These are phyloP conservation scores for Bremia lactucae DNA, from an alignment of 352 stramenopile genomes.

Conservation along the genomic window DNA sequence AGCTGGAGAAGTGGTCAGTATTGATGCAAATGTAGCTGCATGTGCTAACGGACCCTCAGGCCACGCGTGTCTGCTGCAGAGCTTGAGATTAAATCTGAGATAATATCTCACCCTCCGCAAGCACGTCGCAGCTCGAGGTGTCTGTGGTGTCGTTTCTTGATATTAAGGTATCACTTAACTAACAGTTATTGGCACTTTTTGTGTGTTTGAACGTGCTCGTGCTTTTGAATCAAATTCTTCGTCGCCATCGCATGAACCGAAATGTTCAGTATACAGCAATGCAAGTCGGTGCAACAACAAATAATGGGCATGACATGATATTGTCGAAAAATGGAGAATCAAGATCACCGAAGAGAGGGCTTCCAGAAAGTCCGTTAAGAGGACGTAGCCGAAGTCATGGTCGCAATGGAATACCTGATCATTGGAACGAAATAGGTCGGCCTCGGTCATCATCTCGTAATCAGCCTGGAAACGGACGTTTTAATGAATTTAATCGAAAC, in stretches of 20 bases:
- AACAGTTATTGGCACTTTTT: slow-evolving; percentile 26
- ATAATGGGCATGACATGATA: slow-evolving; percentile 25
- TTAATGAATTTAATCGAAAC: slow-evolving; percentile 12
- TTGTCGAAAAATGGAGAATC: slow-evolving; percentile 4
- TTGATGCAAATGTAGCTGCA: slow-evolving; percentile 18
- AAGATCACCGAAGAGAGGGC: slow-evolving; percentile 8
- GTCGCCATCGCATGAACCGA: slow-evolving; percentile 7
- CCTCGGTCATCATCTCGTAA: slow-evolving; percentile 10
- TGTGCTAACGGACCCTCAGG: slow-evolving; percentile 16
- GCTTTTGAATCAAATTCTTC: slow-evolving; percentile 13
- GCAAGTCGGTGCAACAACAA: slow-evolving; percentile 13
- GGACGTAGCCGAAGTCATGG: slow-evolving; percentile 27
- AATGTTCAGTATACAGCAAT: slow-evolving; percentile 24
- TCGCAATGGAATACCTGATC: slow-evolving; percentile 16
- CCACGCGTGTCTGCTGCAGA: slow-evolving; percentile 14
- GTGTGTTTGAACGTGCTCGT: slow-evolving; percentile 18
- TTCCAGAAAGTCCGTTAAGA: not conserved
- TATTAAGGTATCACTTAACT: slow-evolving; percentile 20
- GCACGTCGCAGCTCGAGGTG: slow-evolving; percentile 12
- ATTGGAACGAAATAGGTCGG: slow-evolving; percentile 17
- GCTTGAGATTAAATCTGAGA: slow-evolving; percentile 10
- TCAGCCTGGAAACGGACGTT: slow-evolving; percentile 19
- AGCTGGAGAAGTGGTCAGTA: slow-evolving; percentile 54
- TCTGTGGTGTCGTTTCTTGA: slow-evolving; percentile 7
- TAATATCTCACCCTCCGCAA: slow-evolving; percentile 8